phyloP scores from a whole-genome alignment of 1,284 basidiomycete genomes.

The Leccinum laetum region DNA sequence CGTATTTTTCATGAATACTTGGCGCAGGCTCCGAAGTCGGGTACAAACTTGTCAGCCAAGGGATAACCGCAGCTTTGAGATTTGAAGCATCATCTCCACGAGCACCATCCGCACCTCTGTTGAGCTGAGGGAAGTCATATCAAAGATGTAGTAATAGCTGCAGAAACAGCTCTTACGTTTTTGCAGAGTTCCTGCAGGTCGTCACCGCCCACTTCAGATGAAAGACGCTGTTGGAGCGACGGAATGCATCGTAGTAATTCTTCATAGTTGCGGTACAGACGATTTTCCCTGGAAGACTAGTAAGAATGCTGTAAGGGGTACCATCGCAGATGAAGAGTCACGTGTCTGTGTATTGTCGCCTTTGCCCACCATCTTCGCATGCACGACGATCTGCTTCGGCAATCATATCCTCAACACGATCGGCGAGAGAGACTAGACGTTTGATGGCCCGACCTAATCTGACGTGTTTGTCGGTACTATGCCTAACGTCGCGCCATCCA shows the following conservation, averaged over 20 bases:
- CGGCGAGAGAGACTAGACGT: too few species aligned
- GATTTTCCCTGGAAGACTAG: neutral
- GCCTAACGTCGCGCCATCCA: too few species aligned
- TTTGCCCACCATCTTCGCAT: too few species aligned
- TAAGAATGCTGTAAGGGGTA: too few species aligned
- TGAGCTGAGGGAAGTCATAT: neutral
- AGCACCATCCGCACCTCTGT: constrained; percentile 6
- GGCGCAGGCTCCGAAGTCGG: neutral
- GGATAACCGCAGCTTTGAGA: constrained; percentile 2
- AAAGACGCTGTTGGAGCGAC: neutral
- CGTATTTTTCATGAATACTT: neutral
- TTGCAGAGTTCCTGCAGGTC: neutral
- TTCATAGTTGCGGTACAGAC: neutral
- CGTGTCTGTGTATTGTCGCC: too few species aligned
- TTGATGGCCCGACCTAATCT: too few species aligned
- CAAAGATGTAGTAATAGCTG: neutral
- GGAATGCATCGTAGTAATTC: neutral
- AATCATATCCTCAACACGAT: too few species aligned
- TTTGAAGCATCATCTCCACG: constrained; percentile 4
- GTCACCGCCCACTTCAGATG: neutral
- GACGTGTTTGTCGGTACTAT: too few species aligned
- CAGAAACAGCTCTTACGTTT: neutral
- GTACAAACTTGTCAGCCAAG: neutral
- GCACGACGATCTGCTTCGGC: too few species aligned
- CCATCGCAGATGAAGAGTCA: too few species aligned